A percentile compares a stretch with the other conserved stretches of the same genome.
Conservation (phyloP, 106 monocot species). For the Dendrobium chrysotoxum region DNA sequence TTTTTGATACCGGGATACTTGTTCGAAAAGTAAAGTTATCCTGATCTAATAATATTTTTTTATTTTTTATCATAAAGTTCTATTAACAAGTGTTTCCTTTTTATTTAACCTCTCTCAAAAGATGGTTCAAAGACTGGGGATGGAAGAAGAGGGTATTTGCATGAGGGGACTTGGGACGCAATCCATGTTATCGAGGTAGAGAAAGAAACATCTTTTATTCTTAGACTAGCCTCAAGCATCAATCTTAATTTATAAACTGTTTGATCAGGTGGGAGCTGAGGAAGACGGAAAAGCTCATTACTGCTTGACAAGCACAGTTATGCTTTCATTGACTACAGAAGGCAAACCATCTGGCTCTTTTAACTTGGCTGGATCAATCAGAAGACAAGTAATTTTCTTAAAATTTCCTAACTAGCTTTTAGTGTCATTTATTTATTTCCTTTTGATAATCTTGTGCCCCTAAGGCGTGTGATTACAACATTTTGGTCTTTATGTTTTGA, state of each 20-base stretch:
- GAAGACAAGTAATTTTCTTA: conserved; percentile 66
- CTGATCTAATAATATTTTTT: background rate
- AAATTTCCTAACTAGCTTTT: background rate
- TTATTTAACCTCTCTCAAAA: conserved; percentile 14
- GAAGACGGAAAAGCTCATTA: conserved; percentile 74
- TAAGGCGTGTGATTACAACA: background rate
- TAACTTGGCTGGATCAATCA: conserved; percentile 86
- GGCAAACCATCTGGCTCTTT: conserved; percentile 73
- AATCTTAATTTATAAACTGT: background rate
- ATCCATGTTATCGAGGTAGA: conserved; percentile 97
- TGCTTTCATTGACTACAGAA: conserved; percentile 87
- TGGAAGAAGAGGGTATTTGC: conserved; percentile 75
- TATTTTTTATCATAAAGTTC: background rate
- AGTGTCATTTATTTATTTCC: background rate
- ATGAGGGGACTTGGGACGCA: conserved; percentile 94
- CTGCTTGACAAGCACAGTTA: conserved; percentile 90
- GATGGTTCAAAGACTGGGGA: conserved; percentile 84
- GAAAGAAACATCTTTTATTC: background rate
- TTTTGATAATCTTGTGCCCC: background rate
- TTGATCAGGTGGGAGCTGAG: conserved; percentile 60
- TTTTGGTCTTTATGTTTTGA: background rate
- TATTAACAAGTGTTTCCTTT: background rate
- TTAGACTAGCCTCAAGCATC: background rate
- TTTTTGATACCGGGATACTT: background rate
- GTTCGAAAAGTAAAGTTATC: background rate